Conservation (phyloP, 495 filamentous ascomycete species). For the Penicillium coprophilum region DNA sequence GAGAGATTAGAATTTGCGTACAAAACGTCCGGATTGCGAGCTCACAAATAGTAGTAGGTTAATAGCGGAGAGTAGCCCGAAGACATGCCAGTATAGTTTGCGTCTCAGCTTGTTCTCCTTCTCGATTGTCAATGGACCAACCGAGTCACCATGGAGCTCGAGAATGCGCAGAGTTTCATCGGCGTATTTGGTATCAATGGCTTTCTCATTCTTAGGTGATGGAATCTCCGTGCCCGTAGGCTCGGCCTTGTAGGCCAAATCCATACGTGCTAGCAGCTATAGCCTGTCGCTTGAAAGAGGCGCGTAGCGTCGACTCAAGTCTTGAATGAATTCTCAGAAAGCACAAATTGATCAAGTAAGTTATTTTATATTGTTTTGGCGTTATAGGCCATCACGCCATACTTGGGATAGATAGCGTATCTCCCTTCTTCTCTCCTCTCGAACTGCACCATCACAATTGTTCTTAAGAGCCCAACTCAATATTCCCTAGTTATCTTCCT, state of each 20-base stretch:
- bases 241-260: neutral
- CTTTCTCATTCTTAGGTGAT: neutral
- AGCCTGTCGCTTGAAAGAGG: neutral
- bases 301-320: neutral
- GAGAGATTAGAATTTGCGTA: neutral
- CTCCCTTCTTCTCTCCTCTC: neutral
- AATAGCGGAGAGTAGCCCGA: slow-evolving; percentile 16
- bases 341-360: neutral
- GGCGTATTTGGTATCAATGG: slow-evolving; percentile 11
- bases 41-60: slow-evolving; percentile 25
- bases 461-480: too few species aligned
- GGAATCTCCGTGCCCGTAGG: neutral
- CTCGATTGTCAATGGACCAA: slow-evolving; percentile 18
- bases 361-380: neutral
- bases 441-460: neutral
- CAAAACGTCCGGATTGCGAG: neutral
- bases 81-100: slow-evolving; percentile 20
- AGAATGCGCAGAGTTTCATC: slow-evolving; percentile 27
- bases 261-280: neutral
- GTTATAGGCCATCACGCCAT: neutral
- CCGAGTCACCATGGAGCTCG: slow-evolving; percentile 19
- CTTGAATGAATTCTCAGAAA: neutral
- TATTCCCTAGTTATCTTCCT: too few species aligned
- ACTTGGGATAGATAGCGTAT: neutral
- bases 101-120: slow-evolving; percentile 17